These are phyloP conservation scores for Canariomyces notabilis DNA, from an alignment of 2,329 filamentous ascomycete species.

Conservation along the genomic window DNA sequence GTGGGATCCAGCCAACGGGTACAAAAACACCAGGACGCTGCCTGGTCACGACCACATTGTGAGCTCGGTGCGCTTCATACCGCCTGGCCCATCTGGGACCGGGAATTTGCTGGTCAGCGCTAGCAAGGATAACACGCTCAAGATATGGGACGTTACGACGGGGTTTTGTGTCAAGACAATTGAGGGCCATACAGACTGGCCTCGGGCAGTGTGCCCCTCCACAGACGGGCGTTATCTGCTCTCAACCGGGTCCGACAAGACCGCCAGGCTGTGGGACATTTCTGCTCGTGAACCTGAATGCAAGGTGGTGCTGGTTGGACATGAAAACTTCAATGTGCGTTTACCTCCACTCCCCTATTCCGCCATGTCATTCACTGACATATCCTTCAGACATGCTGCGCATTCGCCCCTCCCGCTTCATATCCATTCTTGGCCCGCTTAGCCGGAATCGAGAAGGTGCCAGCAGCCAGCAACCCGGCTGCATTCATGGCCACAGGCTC, in stretches of 20 bases:
- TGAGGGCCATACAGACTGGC: conserved; percentile 79
- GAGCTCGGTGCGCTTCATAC: conserved; percentile 81
- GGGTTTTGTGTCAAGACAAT: conserved; percentile 88
- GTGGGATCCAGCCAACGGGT: conserved; percentile 87
- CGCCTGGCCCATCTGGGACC: conserved; percentile 70
- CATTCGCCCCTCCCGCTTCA: conserved; percentile 72
- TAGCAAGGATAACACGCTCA: conserved; percentile 75
- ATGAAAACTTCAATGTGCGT: conserved; percentile 57
- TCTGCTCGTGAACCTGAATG: conserved; percentile 61
- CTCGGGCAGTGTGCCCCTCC: conserved; percentile 77
- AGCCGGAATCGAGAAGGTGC: conserved; percentile 74
- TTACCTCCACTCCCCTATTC: not conserved
- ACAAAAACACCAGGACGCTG: conserved; percentile 92
- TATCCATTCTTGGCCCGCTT: conserved; percentile 71
- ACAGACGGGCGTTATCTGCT: conserved; percentile 77
- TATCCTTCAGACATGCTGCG: conserved; percentile 69
- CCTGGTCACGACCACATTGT: conserved; percentile 91
- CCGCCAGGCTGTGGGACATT: conserved; percentile 81
- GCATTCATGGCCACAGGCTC: conserved; percentile 88
- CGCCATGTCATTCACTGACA: not conserved
- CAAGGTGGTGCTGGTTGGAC: conserved; percentile 74
- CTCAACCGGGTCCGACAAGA: conserved; percentile 77
- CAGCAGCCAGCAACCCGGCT: conserved; percentile 64
- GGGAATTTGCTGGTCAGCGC: conserved; percentile 82
- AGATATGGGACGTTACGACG: conserved; percentile 88